These are phyloP conservation scores for Eucalyptus cloeziana DNA, from an alignment of 345 rosid genomes.

Conservation along the genomic window DNA sequence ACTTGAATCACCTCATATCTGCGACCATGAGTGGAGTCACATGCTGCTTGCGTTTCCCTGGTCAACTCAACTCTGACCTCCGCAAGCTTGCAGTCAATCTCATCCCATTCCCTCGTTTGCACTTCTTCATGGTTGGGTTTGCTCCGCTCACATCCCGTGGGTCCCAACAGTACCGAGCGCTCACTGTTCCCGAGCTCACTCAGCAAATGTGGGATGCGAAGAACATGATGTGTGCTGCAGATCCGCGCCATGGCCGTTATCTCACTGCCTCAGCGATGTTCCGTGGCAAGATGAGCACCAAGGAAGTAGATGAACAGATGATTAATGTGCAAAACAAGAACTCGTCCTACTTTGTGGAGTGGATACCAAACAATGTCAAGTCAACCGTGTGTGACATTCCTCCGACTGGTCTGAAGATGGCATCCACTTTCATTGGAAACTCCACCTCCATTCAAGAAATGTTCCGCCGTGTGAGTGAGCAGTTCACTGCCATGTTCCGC, in stretches of 20 bases:
- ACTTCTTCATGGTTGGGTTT: constrained; percentile 72
- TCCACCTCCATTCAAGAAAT: constrained; percentile 57
- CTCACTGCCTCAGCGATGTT: constrained; percentile 72
- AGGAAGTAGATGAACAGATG: constrained; percentile 57
- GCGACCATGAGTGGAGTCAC: constrained; percentile 82
- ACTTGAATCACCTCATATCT: constrained; percentile 62
- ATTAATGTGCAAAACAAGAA: constrained; percentile 75
- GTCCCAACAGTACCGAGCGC: constrained; percentile 62
- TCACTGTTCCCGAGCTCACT: constrained; percentile 66
- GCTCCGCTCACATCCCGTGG: constrained; percentile 73
- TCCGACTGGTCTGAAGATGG: constrained; percentile 70
- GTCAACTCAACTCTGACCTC: constrained; percentile 69
- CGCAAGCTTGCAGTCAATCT: constrained; percentile 68
- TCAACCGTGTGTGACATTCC: constrained; percentile 77
- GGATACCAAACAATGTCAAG: constrained; percentile 78
- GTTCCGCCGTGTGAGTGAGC: constrained; percentile 69
- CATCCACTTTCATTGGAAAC: constrained; percentile 65
- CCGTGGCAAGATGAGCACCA: constrained; percentile 67
- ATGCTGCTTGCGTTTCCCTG: constrained; percentile 68
- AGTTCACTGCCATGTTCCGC: constrained; percentile 70
- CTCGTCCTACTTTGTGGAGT: constrained; percentile 66
- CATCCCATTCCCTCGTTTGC: constrained; percentile 68
- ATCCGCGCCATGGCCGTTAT: constrained; percentile 40
- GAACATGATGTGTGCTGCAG: constrained; percentile 46
- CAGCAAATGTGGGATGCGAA: constrained; percentile 49